Percentiles rank a stretch among this genome's conserved stretches.
Evolutionary conservation across 768 basidiomycete genomes (phyloP).

Genomic region (Xerocomellus amylosporus): DNA sequence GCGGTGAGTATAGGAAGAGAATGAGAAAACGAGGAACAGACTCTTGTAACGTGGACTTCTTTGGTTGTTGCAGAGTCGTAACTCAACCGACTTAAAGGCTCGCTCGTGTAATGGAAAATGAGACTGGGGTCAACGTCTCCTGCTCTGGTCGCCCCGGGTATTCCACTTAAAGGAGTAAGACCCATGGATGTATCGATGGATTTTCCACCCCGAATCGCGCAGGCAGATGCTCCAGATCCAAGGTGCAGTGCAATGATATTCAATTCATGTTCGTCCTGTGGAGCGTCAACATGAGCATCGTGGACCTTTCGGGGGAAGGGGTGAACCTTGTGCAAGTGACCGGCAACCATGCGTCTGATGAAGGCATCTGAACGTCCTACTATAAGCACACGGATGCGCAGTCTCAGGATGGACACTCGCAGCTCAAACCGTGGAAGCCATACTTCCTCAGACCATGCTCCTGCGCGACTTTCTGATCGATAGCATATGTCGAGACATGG

Average conservation of each 20-base stretch:
- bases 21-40: conserved; percentile 12
- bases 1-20: not conserved
- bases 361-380: conserved; percentile 47
- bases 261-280: conserved; percentile 44
- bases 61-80: conserved; percentile 47
- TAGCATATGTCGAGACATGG: conserved; percentile 78
- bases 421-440: conserved; percentile 87
- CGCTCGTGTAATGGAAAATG: conserved; percentile 76
- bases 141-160: conserved; percentile 85
- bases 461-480: conserved; percentile 59
- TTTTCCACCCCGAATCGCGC: conserved; percentile 67
- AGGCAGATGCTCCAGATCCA: conserved; percentile 86
- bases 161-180: conserved; percentile 81
- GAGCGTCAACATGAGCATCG: not conserved
- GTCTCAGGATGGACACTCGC: conserved; percentile 31
- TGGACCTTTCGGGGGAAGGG: not conserved
- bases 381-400: not conserved
- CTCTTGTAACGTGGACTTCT: conserved; percentile 54
- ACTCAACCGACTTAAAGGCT: conserved; percentile 45
- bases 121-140: conserved; percentile 83
- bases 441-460: conserved; percentile 79
- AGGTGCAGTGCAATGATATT: conserved; percentile 85
- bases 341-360: conserved; percentile 63
- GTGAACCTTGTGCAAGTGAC: conserved; percentile 53
- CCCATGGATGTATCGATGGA: conserved; percentile 92